Base-by-base conservation (phyloP, 805 yeast genomes). In the Sugiyamaella smithiae region DNA sequence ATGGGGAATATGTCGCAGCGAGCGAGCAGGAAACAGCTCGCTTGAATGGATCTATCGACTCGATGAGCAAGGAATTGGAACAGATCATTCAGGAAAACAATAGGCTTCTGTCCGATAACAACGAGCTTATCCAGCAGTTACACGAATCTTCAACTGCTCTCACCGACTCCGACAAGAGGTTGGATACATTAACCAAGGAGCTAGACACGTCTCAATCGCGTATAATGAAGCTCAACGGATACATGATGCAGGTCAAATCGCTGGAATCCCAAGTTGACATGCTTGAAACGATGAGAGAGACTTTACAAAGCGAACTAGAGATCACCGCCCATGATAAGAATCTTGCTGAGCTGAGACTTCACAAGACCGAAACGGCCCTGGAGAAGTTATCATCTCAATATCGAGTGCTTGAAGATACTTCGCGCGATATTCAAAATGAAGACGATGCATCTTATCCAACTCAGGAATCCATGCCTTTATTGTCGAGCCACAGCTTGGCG, bases 371-470 rank as follows among this genome's bases (percentile, higher is more conserved):
- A 26, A 20, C 38, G 8, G 43, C 48, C 1, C 44, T 55, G 9
- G 52, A 55, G 22, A 47, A 48, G 25, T 49, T 55, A 31, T 26
- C 51, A 7, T 9, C 25, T 19, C 58, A 55, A 28, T 55, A 53
- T 32, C 48, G 51, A 14, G 23, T 14, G 7, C 43, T 55, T 25
- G 55, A 54, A 47, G 43, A 41, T 2, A 40, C 35, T 3, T 29
- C 55, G 7, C 40, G 28, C 24, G 33, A 24, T 25, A 22, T 3
- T 22, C 22, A 23, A 2, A 9, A 17, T 33, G 40, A 31, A 2
- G 28, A 17, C 19, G 23, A 16, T 31, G 8, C 3, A 12, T 9
- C 26, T 29, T 16, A 17, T 26, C 12, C 29, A 16, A 14, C 17
- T 9, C 22, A 48, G 14, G 6, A 26, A n/a, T 6, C 19, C 19